Base-by-base conservation (phyloP, 2,329 filamentous ascomycete species). In the Exophiala sp. region DNA sequence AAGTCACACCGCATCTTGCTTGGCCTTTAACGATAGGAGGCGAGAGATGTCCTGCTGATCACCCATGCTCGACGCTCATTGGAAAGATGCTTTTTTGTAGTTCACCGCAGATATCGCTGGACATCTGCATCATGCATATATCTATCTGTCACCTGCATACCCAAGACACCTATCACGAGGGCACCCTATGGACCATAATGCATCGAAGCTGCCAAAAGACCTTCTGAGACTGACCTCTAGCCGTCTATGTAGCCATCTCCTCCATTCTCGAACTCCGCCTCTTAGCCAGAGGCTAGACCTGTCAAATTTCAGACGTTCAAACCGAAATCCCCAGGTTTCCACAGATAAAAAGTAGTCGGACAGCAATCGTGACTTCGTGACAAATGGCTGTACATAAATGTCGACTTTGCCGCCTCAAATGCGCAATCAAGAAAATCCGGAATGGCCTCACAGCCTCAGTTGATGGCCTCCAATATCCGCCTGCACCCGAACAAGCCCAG, bases 401-500 rank as follows among this genome's bases (percentile, higher is more conserved):
- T 43, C 7, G 41, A 32, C 9, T n/a, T 24, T 32, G 9, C 41
- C 9, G n/a, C 20, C 29, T n/a, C 29, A 10, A 9, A 20, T 43
- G 10, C 7, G 8, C 18, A 29, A 43, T 9, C 10, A 12, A 24
- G 41, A 43, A 43, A 7, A 24, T 24, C n/a, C 41, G 20, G 29
- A 32, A 24, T 43, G 4, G 3, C 9, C 9, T 29, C 3, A 24
- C 41, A 12, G 20, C 16, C 41, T 24, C 21, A 29, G 4, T n/a
- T 32, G 21, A 12, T 16, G 18, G 9, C 16, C 35, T 47, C 32
- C 34, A 38, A 44, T 21, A 24, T 29, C 10, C n/a, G 18, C 43
- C 59, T 47, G 7, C 61, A 59, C 29, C 55, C 55, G 54, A 64
- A 64, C 32, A 64, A 49, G 18, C 62, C 62, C 24, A 64, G 41